Conservation (phyloP, 2,329 filamentous ascomycete species). For the Metarhizium rileyi region DNA sequence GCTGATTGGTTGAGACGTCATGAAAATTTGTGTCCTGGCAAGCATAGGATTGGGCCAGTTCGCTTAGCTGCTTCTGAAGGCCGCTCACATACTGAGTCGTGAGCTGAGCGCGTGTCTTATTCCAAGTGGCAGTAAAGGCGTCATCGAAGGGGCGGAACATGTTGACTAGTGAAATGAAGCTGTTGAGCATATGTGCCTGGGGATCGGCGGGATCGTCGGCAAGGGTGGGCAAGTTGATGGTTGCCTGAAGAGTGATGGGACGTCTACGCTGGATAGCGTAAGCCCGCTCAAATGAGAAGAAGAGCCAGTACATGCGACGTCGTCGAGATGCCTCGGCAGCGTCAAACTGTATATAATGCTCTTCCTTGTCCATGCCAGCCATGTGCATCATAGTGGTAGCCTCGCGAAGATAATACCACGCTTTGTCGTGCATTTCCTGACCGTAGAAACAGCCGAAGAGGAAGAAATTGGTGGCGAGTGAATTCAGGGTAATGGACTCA, state of each 20-base stretch:
- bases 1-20: slow-evolving; percentile 49
- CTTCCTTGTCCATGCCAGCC: slow-evolving; percentile 51
- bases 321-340: slow-evolving; percentile 51
- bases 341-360: slow-evolving; percentile 50
- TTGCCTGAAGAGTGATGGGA: slow-evolving; percentile 60
- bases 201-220: slow-evolving; percentile 50
- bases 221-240: slow-evolving; percentile 54
- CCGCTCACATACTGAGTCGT: slow-evolving; percentile 44
- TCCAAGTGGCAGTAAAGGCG: slow-evolving; percentile 54
- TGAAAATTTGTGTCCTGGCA: slow-evolving; percentile 43
- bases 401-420: slow-evolving; percentile 72
- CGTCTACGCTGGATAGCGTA: slow-evolving; percentile 63
- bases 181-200: slow-evolving; percentile 40
- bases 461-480: slow-evolving; percentile 67
- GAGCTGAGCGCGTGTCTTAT: slow-evolving; percentile 50
- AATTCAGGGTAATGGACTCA: slow-evolving; percentile 45
- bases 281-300: slow-evolving; percentile 62
- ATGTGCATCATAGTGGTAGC: slow-evolving; percentile 61
- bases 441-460: slow-evolving; percentile 64
- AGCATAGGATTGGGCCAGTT: slow-evolving; percentile 41
- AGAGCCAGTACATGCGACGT: slow-evolving; percentile 62
- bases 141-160: slow-evolving; percentile 60
- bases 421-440: slow-evolving; percentile 62
- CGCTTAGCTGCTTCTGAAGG: slow-evolving; percentile 53
- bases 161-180: slow-evolving; percentile 50